Conservation (phyloP, 306 rosid species). For the Oemleria cerasiformis region DNA sequence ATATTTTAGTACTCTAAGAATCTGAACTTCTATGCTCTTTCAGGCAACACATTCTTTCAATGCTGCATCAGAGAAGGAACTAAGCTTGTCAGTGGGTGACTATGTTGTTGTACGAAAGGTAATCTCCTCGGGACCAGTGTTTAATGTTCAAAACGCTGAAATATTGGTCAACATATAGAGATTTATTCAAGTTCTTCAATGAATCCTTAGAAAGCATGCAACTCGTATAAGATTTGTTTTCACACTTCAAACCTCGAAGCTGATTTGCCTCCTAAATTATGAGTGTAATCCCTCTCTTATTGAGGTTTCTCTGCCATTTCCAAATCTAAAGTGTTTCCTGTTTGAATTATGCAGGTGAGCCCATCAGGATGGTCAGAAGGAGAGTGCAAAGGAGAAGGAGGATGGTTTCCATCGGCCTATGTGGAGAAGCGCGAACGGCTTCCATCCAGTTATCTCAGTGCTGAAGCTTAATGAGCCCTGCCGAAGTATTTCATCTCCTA, state of each 20-base stretch:
- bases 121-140: constrained; percentile 19
- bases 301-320: neutral
- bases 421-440: constrained; percentile 85
- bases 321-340: neutral
- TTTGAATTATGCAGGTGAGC: constrained; percentile 48
- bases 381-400: constrained; percentile 82
- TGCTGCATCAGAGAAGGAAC: constrained; percentile 80
- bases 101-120: constrained; percentile 92
- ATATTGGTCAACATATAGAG: too few species aligned
- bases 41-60: constrained; percentile 76
- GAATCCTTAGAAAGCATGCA: neutral
- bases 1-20: neutral
- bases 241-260: neutral
- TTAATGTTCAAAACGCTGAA: neutral
- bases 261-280: neutral
- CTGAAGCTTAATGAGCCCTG: constrained; percentile 53
- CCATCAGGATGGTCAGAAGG: constrained; percentile 97
- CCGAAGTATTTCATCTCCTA: constrained; percentile 15
- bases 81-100: constrained; percentile 85
- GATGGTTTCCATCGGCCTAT: constrained; percentile 88
- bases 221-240: neutral
- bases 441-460: constrained; percentile 47
- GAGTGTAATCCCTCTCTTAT: neutral
- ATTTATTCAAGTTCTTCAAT: neutral
- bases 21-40: constrained; percentile 17